Conservation (phyloP, 2,329 filamentous ascomycete species). For the Mycocentrospora acerina region DNA sequence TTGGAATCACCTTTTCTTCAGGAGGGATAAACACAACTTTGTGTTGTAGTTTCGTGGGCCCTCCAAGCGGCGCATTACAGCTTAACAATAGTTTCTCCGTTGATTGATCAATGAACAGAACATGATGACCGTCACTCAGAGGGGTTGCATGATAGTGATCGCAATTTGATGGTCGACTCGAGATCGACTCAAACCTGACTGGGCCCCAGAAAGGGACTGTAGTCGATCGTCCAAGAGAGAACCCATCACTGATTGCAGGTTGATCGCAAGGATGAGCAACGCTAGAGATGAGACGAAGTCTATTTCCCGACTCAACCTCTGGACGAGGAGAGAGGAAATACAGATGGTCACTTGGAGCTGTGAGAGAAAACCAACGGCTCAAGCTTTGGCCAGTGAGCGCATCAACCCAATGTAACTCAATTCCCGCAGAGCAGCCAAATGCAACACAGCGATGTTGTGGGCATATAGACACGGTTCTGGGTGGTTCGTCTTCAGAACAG, state of each 20-base stretch:
- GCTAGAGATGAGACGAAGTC: constrained; percentile 64
- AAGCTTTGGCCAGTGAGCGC: constrained; percentile 52
- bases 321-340: constrained; percentile 61
- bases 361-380: constrained; percentile 58
- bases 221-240: constrained; percentile 19
- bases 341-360: constrained; percentile 56
- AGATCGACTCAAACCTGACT: constrained; percentile 21
- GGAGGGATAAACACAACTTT: constrained; percentile 59
- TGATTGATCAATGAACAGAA: constrained; percentile 64
- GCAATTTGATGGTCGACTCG: constrained; percentile 25
- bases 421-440: constrained; percentile 63
- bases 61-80: constrained; percentile 59
- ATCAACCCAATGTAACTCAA: constrained; percentile 65
- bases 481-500: constrained; percentile 63
- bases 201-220: constrained; percentile 24
- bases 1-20: constrained; percentile 41
- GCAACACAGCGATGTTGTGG: constrained; percentile 66
- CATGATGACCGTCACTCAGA: constrained; percentile 64
- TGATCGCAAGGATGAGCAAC: constrained; percentile 49
- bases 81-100: constrained; percentile 61
- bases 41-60: constrained; percentile 58
- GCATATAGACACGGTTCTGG: constrained; percentile 65
- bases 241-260: constrained; percentile 24
- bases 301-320: constrained; percentile 56
- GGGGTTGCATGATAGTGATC: constrained; percentile 67